Conservation (phyloP, 306 rosid genomes). For the Lathyrus aphaca region DNA sequence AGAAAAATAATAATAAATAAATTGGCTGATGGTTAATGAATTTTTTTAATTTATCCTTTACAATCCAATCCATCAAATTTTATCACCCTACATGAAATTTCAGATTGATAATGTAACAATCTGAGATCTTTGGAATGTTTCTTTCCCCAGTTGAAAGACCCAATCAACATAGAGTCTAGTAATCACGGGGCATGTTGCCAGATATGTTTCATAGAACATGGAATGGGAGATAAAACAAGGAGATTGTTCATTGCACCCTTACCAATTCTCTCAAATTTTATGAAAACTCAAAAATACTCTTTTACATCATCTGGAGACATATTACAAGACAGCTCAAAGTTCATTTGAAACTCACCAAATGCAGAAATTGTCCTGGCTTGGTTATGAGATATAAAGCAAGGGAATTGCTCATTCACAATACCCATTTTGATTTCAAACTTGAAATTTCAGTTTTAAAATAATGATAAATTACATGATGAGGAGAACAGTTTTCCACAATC, state of each 20-base stretch:
- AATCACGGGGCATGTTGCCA: constrained; percentile 6
- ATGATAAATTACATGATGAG: constrained; percentile 25
- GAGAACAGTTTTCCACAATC: constrained; percentile 27
- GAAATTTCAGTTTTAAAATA: constrained; percentile 22
- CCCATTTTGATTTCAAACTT: constrained; percentile 29
- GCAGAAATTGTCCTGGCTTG: no score
- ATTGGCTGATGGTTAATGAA: no score
- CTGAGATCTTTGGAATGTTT: background rate
- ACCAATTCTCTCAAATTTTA: no score
- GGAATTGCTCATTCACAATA: background rate
- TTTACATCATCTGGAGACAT: no score
- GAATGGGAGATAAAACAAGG: background rate
- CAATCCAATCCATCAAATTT: no score
- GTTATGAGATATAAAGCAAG: no score
- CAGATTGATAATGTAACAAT: background rate
- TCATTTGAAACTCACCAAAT: no score
- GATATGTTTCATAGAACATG: constrained; percentile 5
- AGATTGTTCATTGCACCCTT: no score
- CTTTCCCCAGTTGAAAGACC: background rate
- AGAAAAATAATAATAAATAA: no score
- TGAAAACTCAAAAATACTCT: no score
- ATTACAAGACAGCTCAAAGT: no score
- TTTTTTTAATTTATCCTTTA: no score
- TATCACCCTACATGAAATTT: background rate
- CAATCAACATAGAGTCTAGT: background rate